phyloP scores from a whole-genome alignment of 371 early-diverging fungal species.

The Actinomucor elegans region DNA sequence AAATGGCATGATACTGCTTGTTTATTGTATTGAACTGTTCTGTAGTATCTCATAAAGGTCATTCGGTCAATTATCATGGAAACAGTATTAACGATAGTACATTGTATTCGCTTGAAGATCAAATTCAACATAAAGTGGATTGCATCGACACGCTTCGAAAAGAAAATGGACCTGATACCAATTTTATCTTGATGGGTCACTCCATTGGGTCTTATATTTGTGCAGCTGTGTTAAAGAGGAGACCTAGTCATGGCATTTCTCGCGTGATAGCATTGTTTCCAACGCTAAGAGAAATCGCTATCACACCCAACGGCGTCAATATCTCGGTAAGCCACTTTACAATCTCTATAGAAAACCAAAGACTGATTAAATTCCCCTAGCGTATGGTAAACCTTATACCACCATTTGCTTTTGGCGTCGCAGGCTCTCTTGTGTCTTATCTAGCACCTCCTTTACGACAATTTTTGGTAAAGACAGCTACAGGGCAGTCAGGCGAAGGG shows the following conservation, averaged over 20 bases:
- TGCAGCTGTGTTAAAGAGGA: constrained; percentile 52
- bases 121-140: constrained; percentile 66
- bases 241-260: constrained; percentile 58
- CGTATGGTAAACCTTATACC: constrained; percentile 43
- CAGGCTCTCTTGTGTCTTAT: constrained; percentile 35
- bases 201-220: constrained; percentile 69
- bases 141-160: constrained; percentile 58
- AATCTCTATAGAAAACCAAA: no score
- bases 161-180: constrained; percentile 47
- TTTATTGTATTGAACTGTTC: background rate
- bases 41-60: constrained; percentile 61
- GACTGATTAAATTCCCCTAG: constrained; percentile 7
- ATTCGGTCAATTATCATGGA: constrained; percentile 39
- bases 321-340: constrained; percentile 53
- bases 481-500: constrained; percentile 48
- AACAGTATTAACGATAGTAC: constrained; percentile 8
- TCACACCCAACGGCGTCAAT: constrained; percentile 73
- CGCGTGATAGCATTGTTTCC: constrained; percentile 77
- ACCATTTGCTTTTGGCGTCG: constrained; percentile 29
- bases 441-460: constrained; percentile 37
- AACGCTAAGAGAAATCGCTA: constrained; percentile 71
- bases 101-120: constrained; percentile 57
- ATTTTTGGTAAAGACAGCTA: constrained; percentile 25
- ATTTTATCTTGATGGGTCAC: constrained; percentile 66
- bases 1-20: no score